Conservation (phyloP, 208 protist genomes). For the Wallacemonas sp. region DNA sequence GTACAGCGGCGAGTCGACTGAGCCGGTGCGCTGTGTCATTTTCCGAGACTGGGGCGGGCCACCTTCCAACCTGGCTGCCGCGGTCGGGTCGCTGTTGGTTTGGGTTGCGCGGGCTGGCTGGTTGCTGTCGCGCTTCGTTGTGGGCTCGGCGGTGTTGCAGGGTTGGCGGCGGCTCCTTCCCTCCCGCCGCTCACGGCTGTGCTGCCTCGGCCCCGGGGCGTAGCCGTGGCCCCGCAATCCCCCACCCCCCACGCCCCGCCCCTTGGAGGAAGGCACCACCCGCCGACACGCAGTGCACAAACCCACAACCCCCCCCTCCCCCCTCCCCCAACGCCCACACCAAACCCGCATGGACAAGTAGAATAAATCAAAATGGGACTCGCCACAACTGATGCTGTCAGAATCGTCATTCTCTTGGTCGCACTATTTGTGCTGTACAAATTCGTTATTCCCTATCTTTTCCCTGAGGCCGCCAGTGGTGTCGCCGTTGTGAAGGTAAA, state of each 20-base stretch:
- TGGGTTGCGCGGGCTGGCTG: too few species aligned
- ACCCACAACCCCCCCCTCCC: background rate
- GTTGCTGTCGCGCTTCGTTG: too few species aligned
- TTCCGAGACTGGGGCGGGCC: too few species aligned
- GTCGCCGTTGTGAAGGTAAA: conserved; percentile 29
- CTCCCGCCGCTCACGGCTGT: too few species aligned
- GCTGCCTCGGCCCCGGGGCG: background rate
- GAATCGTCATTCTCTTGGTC: conserved; percentile 21
- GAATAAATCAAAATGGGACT: background rate
- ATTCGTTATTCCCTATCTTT: conserved; percentile 45
- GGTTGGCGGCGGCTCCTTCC: too few species aligned
- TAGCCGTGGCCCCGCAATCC: background rate
- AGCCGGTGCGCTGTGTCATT: too few species aligned
- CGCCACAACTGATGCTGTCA: background rate
- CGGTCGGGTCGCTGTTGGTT: too few species aligned
- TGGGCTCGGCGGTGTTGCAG: too few species aligned
- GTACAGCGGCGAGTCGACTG: too few species aligned
- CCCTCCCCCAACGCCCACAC: background rate
- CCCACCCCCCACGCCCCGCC: background rate
- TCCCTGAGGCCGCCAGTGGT: conserved; percentile 29
- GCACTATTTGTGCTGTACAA: conserved; percentile 37
- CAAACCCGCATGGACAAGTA: background rate
- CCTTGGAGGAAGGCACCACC: background rate
- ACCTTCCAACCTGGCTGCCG: too few species aligned
- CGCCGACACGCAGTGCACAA: background rate